Evolutionary conservation across 1,139 yeast species (phyloP).

Genomic region (Geotrichum aggregatum): DNA sequence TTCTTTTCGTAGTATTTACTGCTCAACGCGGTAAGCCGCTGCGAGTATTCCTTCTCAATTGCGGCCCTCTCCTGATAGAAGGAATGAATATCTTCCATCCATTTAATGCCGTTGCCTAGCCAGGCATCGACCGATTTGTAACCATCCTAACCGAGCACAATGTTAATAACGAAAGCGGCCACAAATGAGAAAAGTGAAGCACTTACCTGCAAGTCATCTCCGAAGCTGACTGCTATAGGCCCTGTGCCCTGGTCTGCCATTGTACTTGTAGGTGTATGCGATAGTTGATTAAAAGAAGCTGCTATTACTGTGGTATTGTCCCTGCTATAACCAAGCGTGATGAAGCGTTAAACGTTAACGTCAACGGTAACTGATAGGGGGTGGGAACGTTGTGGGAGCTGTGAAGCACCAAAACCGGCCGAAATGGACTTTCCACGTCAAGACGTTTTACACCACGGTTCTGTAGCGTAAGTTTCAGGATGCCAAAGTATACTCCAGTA

Average conservation of each 20-base stretch:
- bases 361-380: neutral
- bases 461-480: neutral
- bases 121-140: slow-evolving; percentile 73
- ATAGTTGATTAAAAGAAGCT: no score
- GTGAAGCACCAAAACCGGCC: neutral
- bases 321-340: no score
- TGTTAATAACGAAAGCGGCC: neutral
- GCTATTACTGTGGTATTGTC: no score
- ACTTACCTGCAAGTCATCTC: slow-evolving; percentile 40
- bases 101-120: slow-evolving; percentile 61
- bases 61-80: slow-evolving; percentile 80
- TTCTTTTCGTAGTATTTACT: slow-evolving; percentile 72
- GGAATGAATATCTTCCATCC: slow-evolving; percentile 72
- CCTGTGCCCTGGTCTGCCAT: slow-evolving; percentile 18
- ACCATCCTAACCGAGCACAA: slow-evolving; percentile 68
- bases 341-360: no score
- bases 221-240: slow-evolving; percentile 35
- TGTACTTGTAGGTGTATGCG: neutral
- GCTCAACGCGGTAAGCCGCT: slow-evolving; percentile 59
- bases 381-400: neutral
- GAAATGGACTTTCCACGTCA: neutral
- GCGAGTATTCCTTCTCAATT: slow-evolving; percentile 79
- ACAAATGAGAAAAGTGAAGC: slow-evolving; percentile 1
- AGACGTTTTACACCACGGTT: neutral
- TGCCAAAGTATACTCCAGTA: neutral